Evolutionary conservation across 2,329 filamentous ascomycete species (phyloP), one percentile per base, ranked within the genome.

Genomic region (Alternaria viburni): DNA sequence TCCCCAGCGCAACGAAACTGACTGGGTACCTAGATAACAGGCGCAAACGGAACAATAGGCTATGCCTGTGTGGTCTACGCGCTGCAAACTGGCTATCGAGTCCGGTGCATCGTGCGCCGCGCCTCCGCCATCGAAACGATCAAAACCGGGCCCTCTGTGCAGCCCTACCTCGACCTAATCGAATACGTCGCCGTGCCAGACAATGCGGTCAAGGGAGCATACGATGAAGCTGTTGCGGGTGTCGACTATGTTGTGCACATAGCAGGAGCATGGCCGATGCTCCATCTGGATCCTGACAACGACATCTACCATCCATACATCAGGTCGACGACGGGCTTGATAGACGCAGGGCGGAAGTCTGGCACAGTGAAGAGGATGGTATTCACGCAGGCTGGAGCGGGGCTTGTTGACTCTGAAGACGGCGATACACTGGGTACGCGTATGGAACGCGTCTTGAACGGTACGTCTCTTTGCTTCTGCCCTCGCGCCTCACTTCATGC

Each of bases 11-110:
- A 9, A 23, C 8, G 2, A 21, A 15, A 19, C 57, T 70, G 25
- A 69, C 49, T 10, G 32, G 17, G 2, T n/a, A 32, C 10, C 4
- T 50, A 79, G 77, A 74, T 79, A 12, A 79, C 77, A 4, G 77
- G 77, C 30, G 74, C 74, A 36, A 79, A 79, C 52, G 76, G 77
- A 41, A 77, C 74, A 5, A 78, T 78, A 25, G 77, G 77, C 12
- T 78, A 78, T 50, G 70, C 70, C 11, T 75, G 69, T 45, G 67
- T 71, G 5, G 52, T 75, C 2, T 66, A 77, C 46, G 76, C 76
- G 6, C 61, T 78, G 2, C 64, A 66, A 4, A 64, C 19, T 4
- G 73, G 74, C 13, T 78, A 78, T 54, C 71, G 71, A 10, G 77
- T 79, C 9, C 76, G 76, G 13, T 78, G 76, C 58, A 67, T 79